These are phyloP conservation scores for Pythium myriotylum DNA, from an alignment of 352 stramenopile species.

Conservation along the genomic window DNA sequence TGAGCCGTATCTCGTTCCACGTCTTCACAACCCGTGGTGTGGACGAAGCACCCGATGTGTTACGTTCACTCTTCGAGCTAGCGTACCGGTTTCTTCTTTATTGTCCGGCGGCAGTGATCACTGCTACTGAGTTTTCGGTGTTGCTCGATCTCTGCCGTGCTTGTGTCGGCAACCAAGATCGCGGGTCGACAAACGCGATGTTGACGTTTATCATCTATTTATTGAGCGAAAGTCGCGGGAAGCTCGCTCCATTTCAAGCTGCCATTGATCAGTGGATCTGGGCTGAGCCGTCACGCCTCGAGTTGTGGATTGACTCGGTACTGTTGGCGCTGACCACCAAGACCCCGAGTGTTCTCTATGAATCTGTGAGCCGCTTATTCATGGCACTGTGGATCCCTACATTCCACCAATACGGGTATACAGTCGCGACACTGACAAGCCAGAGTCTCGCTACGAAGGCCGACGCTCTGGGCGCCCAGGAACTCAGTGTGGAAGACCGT, in stretches of 20 bases:
- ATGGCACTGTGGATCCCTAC: conserved; percentile 47
- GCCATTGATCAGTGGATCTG: conserved; percentile 55
- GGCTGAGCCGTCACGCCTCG: conserved; percentile 35
- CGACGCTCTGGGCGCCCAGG: conserved; percentile 42
- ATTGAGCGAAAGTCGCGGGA: conserved; percentile 54
- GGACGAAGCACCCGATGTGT: conserved; percentile 58
- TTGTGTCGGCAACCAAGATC: conserved; percentile 69
- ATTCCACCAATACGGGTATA: conserved; percentile 39
- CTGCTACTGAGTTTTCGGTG: conserved; percentile 54
- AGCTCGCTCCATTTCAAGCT: conserved; percentile 41
- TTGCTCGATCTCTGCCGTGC: conserved; percentile 62
- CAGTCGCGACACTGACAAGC: conserved; percentile 32
- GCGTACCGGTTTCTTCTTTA: conserved; percentile 73
- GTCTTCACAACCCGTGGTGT: conserved; percentile 65
- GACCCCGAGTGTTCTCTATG: conserved; percentile 60
- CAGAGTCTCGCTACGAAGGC: conserved; percentile 25
- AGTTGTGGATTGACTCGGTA: conserved; percentile 55
- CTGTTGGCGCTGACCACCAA: conserved; percentile 52
- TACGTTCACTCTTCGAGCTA: conserved; percentile 70
- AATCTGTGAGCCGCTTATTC: conserved; percentile 53
- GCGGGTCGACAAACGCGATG: conserved; percentile 64
- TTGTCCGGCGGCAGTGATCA: conserved; percentile 64
- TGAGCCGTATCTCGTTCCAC: conserved; percentile 66
- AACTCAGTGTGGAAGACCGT: conserved; percentile 44
- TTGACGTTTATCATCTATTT: conserved; percentile 69